Base-by-base conservation (phyloP, 202 grass and related monocot genomes). In the Saccharum hybrid region DNA sequence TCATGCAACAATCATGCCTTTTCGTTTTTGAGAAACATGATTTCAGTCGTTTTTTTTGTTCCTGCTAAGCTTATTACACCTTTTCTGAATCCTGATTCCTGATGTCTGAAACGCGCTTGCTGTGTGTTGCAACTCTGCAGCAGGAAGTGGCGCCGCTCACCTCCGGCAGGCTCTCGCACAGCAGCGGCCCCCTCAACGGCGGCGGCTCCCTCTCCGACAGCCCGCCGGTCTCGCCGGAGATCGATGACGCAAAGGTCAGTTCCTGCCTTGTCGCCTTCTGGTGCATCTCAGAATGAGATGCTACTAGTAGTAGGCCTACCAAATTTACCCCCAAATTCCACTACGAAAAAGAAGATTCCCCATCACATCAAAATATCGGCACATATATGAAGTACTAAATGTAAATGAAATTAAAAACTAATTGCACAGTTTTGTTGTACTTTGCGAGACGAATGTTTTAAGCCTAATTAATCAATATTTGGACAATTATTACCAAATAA, bases 131-230 rank as follows among this genome's bases (percentile, higher is more conserved):
- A 4, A 59, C 38, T 57, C 67, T 72, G 34, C 51, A 83, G 83
- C 86, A 99, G 81, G 96, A 99, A 79, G 96, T 92, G 74, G 92
- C 96, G 54, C 93, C 96, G 33, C 93, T 99, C 40, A 94, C 96
- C 36, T 94, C 96, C 54, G 93, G 96, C 67, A 82, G 96, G 75
- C 90, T 96, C 52, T 99, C 96, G 56, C 96, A 99, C 79, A 99
- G 96, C 88, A 99, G 96, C 56, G 96, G 96, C 12, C 96, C 96
- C 21, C 88, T 98, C 36, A 98, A 61, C 78, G 96, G 93, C 75
- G 94, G 91, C 10, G 96, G 96, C 68, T 99, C 97, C 68, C 91
- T 99, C 84, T 86, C 97, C 61, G 97, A 99, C 86, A 99, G 93
- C 79, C 97, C 97, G 88, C 97, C 97, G 22, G 88, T 99, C 52